Conservation (phyloP, 306 rosid genomes). For the Leucaena leucocephala region DNA sequence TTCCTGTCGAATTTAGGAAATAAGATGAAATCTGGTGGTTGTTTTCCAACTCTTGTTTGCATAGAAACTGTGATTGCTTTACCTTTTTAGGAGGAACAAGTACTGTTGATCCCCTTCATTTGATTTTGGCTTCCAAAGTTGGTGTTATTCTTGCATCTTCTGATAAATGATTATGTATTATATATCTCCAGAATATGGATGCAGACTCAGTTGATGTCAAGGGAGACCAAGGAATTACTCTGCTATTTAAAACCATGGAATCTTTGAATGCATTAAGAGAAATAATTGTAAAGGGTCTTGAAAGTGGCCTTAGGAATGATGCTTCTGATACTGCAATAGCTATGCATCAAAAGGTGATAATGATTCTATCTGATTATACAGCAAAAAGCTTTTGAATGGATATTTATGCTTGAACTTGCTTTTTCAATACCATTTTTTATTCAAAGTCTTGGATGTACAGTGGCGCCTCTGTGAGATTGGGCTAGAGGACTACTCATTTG, state of each 20-base stretch:
- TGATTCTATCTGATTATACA: slow-evolving; percentile 31
- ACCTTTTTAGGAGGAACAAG: neutral
- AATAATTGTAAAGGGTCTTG: slow-evolving; percentile 74
- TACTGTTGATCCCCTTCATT: slow-evolving; percentile 18
- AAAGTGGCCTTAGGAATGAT: slow-evolving; percentile 98
- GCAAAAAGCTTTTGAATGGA: slow-evolving; percentile 25
- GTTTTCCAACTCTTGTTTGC: slow-evolving; percentile 29
- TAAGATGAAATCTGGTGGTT: slow-evolving; percentile 32
- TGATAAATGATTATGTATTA: slow-evolving; percentile 29
- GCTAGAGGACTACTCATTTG: slow-evolving; percentile 93
- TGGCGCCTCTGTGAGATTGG: slow-evolving; percentile 99
- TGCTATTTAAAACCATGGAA: slow-evolving; percentile 76
- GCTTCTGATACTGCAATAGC: slow-evolving; percentile 96
- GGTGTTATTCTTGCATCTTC: slow-evolving; percentile 27
- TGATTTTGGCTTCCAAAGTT: slow-evolving; percentile 21
- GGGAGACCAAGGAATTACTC: slow-evolving; percentile 47
- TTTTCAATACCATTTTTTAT: slow-evolving; percentile 28
- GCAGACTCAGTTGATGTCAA: slow-evolving; percentile 48
- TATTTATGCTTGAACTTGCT: slow-evolving; percentile 33
- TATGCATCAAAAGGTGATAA: slow-evolving; percentile 91
- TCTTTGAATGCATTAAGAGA: slow-evolving; percentile 79
- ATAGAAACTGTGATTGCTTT: slow-evolving; percentile 16
- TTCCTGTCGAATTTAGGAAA: slow-evolving; percentile 21
- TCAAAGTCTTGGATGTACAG: slow-evolving; percentile 50
- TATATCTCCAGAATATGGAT: slow-evolving; percentile 73